phyloP scores from a whole-genome alignment of 352 stramenopile genomes.

The Saprolegnia parasitica region DNA sequence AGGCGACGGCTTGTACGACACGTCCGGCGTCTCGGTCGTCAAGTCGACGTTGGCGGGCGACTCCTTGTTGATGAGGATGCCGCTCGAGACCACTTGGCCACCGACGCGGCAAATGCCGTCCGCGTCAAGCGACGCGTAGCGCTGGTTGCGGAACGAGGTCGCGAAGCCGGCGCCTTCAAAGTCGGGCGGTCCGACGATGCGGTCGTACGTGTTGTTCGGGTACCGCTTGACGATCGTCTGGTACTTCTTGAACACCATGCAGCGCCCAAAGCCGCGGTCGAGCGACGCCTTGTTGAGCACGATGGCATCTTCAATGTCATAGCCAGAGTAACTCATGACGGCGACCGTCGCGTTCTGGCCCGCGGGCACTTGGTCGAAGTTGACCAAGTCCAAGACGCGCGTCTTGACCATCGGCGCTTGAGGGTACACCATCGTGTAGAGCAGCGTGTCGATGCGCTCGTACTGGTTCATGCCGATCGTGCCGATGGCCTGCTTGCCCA shows the following conservation, averaged over 20 bases:
- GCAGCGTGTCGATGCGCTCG: conserved; percentile 96
- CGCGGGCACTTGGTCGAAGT: conserved; percentile 97
- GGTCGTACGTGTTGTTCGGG: conserved; percentile 94
- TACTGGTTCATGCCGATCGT: conserved; percentile 99
- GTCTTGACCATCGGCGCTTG: conserved; percentile 99
- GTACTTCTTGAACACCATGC: conserved; percentile 98
- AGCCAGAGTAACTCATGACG: conserved; percentile 99
- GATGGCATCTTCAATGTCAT: conserved; percentile 99
- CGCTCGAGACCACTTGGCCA: conserved; percentile 87
- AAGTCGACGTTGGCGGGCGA: conserved; percentile 87
- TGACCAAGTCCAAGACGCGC: conserved; percentile 95
- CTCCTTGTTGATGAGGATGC: conserved; percentile 99
- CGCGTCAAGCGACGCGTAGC: conserved; percentile 92
- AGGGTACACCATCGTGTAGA: conserved; percentile 99
- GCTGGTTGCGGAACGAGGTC: conserved; percentile 80
- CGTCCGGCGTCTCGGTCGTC: conserved; percentile 54
- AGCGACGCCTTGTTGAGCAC: conserved; percentile 98
- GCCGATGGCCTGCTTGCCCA: conserved; percentile 99
- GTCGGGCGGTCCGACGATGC: conserved; percentile 90
- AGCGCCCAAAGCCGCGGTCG: conserved; percentile 97
- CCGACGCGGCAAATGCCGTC: conserved; percentile 94
- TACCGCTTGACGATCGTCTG: conserved; percentile 97
- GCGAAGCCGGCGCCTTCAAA: conserved; percentile 47
- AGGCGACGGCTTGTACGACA: conserved; percentile 79
- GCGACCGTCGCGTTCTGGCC: conserved; percentile 99